phyloP scores from a whole-genome alignment of 768 basidiomycete species.

The Kwoniella mangroviensis region DNA sequence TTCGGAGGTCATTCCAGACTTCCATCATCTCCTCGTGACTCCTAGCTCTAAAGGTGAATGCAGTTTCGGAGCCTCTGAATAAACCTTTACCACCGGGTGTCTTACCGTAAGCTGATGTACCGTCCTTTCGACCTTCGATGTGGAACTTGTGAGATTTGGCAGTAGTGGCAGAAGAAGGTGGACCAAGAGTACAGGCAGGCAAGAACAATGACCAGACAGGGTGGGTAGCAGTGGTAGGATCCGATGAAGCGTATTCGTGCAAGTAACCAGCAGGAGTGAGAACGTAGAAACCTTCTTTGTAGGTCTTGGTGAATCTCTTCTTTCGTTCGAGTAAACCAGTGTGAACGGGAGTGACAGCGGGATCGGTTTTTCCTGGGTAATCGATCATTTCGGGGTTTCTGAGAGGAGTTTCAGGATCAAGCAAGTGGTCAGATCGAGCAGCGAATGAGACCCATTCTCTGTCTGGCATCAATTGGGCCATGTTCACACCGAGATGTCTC shows the following conservation, averaged over 20 bases:
- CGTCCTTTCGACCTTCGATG: conserved; percentile 88
- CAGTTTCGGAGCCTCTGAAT: conserved; percentile 61
- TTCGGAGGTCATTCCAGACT: conserved; percentile 98
- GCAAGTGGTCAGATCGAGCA: conserved; percentile 87
- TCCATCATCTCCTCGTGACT: conserved; percentile 98
- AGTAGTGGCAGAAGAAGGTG: conserved; percentile 70
- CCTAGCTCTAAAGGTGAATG: conserved; percentile 87
- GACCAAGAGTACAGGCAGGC: conserved; percentile 92
- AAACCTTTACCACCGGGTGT: conserved; percentile 56
- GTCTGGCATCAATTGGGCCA: conserved; percentile 80
- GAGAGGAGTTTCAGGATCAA: conserved; percentile 95
- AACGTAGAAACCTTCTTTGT: conserved; percentile 84
- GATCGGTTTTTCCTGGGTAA: conserved; percentile 91
- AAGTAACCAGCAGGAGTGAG: conserved; percentile 95
- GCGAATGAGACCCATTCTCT: conserved; percentile 96
- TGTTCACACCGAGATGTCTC: conserved; percentile 69
- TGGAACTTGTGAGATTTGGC: conserved; percentile 91
- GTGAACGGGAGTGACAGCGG: conserved; percentile 81
- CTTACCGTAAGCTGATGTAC: conserved; percentile 64
- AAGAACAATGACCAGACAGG: conserved; percentile 89
- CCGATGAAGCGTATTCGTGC: conserved; percentile 83
- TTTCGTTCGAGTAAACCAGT: conserved; percentile 90
- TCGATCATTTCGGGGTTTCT: conserved; percentile 64
- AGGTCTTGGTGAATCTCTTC: conserved; percentile 87
- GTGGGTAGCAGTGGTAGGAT: conserved; percentile 63